Evolutionary conservation across 1,284 basidiomycete genomes (phyloP).

Genomic region (Rhodotorula sp.): DNA sequence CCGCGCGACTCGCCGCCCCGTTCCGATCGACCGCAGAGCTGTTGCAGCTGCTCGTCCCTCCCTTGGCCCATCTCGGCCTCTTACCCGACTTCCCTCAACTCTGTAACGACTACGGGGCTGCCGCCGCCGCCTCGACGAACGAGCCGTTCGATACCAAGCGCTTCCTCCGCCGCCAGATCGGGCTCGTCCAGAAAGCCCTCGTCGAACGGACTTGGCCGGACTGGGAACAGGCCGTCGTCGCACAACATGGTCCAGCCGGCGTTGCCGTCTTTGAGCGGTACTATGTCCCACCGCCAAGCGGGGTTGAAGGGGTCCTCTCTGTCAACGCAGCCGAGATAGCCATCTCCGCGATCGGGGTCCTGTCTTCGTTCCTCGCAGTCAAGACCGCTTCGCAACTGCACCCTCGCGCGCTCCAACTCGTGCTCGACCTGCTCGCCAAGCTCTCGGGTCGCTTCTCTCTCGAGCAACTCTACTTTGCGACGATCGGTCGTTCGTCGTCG

Average conservation of each 20-base stretch:
- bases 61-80: conserved; percentile 59
- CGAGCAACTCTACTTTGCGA: conserved; percentile 61
- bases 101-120: conserved; percentile 45
- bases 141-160: conserved; percentile 51
- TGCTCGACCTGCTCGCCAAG: conserved; percentile 55
- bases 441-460: conserved; percentile 59
- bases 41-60: conserved; percentile 58
- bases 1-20: conserved; percentile 45
- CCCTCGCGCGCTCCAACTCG: conserved; percentile 41
- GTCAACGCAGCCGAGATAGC: conserved; percentile 5
- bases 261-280: conserved; percentile 57
- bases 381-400: conserved; percentile 37
- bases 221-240: conserved; percentile 62
- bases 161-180: conserved; percentile 32
- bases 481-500: conserved; percentile 48
- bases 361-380: conserved; percentile 50
- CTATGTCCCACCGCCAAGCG: conserved; percentile 30
- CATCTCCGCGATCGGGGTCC: conserved; percentile 29
- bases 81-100: conserved; percentile 52
- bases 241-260: conserved; percentile 55
- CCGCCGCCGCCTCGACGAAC: conserved; percentile 44
- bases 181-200: conserved; percentile 62
- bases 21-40: conserved; percentile 58
- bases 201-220: conserved; percentile 64
- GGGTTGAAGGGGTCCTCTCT: background rate